These are phyloP conservation scores for Euphrasia confusa DNA, from an alignment of 257 asterid species.

Conservation along the genomic window DNA sequence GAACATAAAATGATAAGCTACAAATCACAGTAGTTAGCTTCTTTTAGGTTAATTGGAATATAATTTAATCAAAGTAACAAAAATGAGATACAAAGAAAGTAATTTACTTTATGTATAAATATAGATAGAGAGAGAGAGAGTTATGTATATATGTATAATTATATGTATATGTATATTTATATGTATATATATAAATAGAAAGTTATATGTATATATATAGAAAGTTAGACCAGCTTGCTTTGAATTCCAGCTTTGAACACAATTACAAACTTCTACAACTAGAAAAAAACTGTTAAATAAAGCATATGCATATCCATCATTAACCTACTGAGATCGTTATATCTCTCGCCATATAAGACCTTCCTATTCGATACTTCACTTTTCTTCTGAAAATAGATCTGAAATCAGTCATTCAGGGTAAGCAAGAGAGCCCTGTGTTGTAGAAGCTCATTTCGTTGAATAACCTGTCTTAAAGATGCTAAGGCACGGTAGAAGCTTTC, in stretches of 20 bases:
- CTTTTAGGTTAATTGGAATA: background rate
- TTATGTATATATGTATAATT: no score
- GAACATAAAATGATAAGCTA: background rate
- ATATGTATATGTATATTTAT: no score
- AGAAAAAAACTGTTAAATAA: background rate
- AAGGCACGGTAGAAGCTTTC: background rate
- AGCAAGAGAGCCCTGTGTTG: constrained; percentile 8
- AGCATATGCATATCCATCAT: background rate
- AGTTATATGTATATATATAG: background rate
- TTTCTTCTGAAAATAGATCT: background rate
- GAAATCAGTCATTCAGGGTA: background rate
- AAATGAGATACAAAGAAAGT: background rate
- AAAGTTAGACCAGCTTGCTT: background rate
- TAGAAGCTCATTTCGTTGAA: constrained; percentile 12
- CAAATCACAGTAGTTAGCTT: background rate
- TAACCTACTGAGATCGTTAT: background rate
- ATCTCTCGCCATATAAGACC: background rate
- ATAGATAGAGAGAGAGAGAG: background rate
- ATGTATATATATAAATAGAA: background rate
- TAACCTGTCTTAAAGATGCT: constrained; percentile 7
- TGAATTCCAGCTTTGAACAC: background rate
- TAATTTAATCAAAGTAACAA: background rate
- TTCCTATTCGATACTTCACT: background rate
- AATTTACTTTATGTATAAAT: no score
- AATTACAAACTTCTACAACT: background rate